phyloP scores from a whole-genome alignment of 805 yeast species.

The Kazachstania martiniae region DNA sequence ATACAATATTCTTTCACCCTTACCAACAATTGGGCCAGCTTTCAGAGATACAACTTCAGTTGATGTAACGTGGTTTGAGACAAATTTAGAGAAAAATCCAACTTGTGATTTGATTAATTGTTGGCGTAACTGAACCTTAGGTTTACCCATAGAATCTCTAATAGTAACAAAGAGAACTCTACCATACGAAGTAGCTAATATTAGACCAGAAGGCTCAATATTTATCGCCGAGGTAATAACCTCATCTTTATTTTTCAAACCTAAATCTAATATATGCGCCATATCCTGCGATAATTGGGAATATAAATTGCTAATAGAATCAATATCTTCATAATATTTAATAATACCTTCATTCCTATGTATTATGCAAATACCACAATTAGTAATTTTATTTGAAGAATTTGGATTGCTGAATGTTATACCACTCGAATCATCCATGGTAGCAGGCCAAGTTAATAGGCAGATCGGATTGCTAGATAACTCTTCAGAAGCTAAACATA shows the following conservation, averaged over 20 bases:
- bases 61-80: constrained; percentile 3
- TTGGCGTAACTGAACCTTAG: constrained; percentile 25
- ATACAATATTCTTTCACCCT: constrained; percentile 37
- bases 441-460: constrained; percentile 23
- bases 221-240: constrained; percentile 43
- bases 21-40: constrained; percentile 40
- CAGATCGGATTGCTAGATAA: constrained; percentile 15
- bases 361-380: constrained; percentile 63
- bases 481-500: constrained; percentile 17
- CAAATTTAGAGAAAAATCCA: constrained; percentile 23
- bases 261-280: constrained; percentile 17
- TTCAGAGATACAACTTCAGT: constrained; percentile 45
- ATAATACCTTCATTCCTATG: constrained; percentile 48
- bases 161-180: constrained; percentile 52
- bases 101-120: constrained; percentile 24
- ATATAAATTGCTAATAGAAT: constrained; percentile 26
- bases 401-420: background rate
- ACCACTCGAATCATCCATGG: constrained; percentile 13
- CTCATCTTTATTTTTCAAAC: constrained; percentile 32
- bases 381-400: background rate
- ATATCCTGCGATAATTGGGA: constrained; percentile 19
- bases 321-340: constrained; percentile 65
- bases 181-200: constrained; percentile 59
- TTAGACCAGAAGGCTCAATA: constrained; percentile 66
- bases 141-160: constrained; percentile 59